phyloP scores from a whole-genome alignment of 2,329 filamentous ascomycete species.

The Penicillium sp. region DNA sequence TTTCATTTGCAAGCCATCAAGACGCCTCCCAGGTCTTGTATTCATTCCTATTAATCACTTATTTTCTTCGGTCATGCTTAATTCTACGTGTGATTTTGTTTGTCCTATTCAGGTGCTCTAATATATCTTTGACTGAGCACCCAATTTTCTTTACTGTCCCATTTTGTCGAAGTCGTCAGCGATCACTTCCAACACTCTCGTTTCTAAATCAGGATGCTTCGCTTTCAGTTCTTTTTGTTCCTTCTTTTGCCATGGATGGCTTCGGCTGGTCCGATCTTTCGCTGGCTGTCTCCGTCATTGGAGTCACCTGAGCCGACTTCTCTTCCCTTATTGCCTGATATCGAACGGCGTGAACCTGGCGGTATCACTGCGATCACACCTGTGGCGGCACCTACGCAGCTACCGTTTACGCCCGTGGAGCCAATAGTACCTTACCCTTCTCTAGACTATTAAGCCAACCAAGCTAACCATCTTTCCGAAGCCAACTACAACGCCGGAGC shows the following conservation, averaged over 20 bases:
- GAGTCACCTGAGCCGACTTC: background rate
- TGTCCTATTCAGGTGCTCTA: background rate
- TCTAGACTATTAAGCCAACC: background rate
- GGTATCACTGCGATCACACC: background rate
- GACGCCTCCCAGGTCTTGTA: background rate
- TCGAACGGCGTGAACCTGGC: background rate
- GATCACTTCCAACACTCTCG: background rate
- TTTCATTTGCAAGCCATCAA: conserved; percentile 8
- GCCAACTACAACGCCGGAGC: background rate
- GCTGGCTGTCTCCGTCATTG: conserved; percentile 6
- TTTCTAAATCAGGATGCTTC: conserved; percentile 14
- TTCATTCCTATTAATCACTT: background rate
- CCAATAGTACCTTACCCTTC: background rate
- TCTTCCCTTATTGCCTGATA: background rate
- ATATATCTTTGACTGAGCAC: conserved; percentile 5
- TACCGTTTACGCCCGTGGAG: background rate
- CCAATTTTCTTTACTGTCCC: background rate
- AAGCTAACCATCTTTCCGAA: background rate
- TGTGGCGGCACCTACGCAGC: background rate
- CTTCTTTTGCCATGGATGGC: conserved; percentile 14
- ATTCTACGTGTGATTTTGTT: background rate
- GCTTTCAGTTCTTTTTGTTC: conserved; percentile 8
- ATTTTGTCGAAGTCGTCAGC: background rate
- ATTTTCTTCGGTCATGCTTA: background rate
- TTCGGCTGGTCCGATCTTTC: conserved; percentile 24